These are phyloP conservation scores for Baeospora myosura DNA, from an alignment of 1,284 basidiomycete species.

Conservation along the genomic window DNA sequence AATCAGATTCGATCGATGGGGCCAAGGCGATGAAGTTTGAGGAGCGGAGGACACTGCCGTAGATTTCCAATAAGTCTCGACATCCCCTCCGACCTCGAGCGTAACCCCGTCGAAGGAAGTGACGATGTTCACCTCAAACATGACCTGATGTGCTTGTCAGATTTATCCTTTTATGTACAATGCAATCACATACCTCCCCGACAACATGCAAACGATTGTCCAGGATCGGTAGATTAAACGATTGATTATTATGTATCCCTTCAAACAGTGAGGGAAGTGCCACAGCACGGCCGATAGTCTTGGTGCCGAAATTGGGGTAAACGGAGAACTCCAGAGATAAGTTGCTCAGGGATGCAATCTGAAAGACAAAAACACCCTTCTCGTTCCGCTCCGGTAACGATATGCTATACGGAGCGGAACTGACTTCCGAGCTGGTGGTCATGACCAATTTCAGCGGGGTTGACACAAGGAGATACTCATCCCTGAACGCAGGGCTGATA, in stretches of 20 bases:
- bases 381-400: conserved; percentile 80
- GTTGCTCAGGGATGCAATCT: conserved; percentile 66
- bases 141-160: conserved; percentile 66
- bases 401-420: conserved; percentile 82
- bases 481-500: conserved; percentile 53
- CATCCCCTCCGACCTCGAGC: conserved; percentile 90
- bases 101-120: conserved; percentile 90
- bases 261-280: conserved; percentile 75
- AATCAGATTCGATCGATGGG: conserved; percentile 33
- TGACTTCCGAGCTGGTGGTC: conserved; percentile 75
- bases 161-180: background rate
- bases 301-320: conserved; percentile 98
- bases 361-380: conserved; percentile 84
- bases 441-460: conserved; percentile 93
- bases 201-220: conserved; percentile 92
- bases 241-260: conserved; percentile 45
- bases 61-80: conserved; percentile 97
- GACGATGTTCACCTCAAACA: conserved; percentile 85
- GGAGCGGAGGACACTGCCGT: conserved; percentile 49
- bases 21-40: conserved; percentile 30
- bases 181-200: conserved; percentile 62
- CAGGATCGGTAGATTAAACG: conserved; percentile 76
- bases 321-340: conserved; percentile 90
- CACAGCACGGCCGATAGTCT: conserved; percentile 91
- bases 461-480: conserved; percentile 61